Evolutionary conservation across 2,329 filamentous ascomycete genomes (phyloP), one percentile per base, ranked within the genome.

Genomic region (Colletotrichum australisinense): DNA sequence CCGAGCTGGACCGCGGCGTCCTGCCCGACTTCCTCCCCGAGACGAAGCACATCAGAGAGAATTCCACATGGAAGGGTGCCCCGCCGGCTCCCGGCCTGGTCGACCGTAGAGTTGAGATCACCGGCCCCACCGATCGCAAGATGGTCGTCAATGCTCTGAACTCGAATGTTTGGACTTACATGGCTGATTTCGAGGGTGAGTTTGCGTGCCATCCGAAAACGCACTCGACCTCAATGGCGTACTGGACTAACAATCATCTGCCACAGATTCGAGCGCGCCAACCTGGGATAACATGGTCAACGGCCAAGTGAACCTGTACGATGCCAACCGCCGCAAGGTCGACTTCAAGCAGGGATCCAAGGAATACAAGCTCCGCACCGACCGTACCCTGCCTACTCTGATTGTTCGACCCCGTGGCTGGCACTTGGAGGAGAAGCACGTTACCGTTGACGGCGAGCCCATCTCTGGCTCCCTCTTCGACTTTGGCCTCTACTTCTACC

Each of bases 221-320:
- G 6, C n/a, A 19, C 28, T 2, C 63, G 22, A 59, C 35, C 4
- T 35, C 22, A 42, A n/a, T 16, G 19, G n/a, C 8, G 32, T 4
- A 6, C 22, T 24, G 22, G 57, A 24, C 62, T 64, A 8, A 74
- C 75, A 63, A 60, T 35, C 11, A 26, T 14, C 19, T 16, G 16
- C 19, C 30, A 38, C 79, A 98, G 95, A 98, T 84, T 98, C 97
- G 7, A 97, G 90, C 80, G 95, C 97, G 28, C 97, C 97, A 28
- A 98, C 97, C 56, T 99, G 97, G 97, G 95, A 98, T 77, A 98
- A 98, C 88, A 98, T 98, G 95, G 93, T 98, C 87, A 97, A 97
- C 78, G 97, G 97, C 76, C 97, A 99, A 86, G 92, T 98, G 77
- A 99, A 98, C 88, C 90, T 99, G 71, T 97, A 98, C 87, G 97